Conservation (phyloP, 2,329 filamentous ascomycete species). For the Ophiostoma himal-ulmi region DNA sequence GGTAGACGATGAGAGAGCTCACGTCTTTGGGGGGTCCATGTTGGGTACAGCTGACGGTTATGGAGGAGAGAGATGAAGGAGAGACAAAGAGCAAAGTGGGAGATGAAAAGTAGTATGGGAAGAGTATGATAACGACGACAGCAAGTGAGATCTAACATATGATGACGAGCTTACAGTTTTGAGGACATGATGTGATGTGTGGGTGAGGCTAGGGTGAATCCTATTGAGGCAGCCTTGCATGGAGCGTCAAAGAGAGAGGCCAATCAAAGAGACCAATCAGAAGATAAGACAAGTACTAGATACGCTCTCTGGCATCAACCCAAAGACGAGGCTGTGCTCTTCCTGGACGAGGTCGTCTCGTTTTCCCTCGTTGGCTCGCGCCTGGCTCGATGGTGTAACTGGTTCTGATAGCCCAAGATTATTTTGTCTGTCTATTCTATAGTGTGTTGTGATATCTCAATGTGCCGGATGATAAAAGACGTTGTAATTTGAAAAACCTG, state of each 20-base stretch:
- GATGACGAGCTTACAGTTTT: conserved; percentile 7
- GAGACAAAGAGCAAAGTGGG: background rate
- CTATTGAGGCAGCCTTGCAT: background rate
- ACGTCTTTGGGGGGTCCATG: conserved; percentile 3
- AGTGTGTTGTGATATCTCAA: background rate
- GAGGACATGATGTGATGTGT: conserved; percentile 11
- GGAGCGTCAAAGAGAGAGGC: background rate
- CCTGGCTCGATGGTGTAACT: background rate
- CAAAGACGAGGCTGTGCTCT: conserved; percentile 7
- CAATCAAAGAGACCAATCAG: background rate
- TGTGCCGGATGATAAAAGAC: background rate
- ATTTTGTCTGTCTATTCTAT: no score
- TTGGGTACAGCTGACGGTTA: background rate
- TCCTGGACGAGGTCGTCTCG: background rate
- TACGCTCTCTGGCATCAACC: background rate
- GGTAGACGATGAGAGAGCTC: background rate
- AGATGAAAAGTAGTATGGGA: background rate
- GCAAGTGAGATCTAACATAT: background rate
- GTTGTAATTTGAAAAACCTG: background rate
- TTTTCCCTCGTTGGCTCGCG: background rate
- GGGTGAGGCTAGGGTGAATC: background rate
- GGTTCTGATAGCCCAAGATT: no score
- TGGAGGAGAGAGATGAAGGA: background rate
- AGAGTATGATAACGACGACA: no score
- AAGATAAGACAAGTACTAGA: background rate